These are phyloP conservation scores for Elsinoe arachidis DNA, from an alignment of 2,329 filamentous ascomycete genomes.

Conservation along the genomic window DNA sequence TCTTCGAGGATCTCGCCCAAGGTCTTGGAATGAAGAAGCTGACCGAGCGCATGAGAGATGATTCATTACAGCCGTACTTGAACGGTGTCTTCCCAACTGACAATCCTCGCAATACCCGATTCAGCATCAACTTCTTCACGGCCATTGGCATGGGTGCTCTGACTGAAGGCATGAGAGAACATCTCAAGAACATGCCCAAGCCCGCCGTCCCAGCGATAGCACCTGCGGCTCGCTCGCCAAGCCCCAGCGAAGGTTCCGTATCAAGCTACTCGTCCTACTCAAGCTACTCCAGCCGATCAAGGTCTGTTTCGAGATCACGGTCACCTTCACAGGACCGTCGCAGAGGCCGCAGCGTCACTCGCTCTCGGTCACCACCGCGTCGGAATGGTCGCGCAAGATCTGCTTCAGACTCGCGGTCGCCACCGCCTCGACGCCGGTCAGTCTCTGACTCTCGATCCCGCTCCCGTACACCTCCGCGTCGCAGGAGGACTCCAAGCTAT, in stretches of 20 bases:
- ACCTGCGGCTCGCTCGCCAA: constrained; percentile 31
- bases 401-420: constrained; percentile 14
- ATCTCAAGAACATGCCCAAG: constrained; percentile 81
- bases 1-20: constrained; percentile 87
- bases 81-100: constrained; percentile 84
- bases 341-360: constrained; percentile 20
- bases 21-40: constrained; percentile 76
- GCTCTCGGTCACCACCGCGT: constrained; percentile 23
- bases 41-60: constrained; percentile 66
- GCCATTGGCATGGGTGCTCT: constrained; percentile 92
- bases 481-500: constrained; percentile 2
- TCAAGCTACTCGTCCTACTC: constrained; percentile 79
- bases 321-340: constrained; percentile 21
- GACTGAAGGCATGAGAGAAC: constrained; percentile 90
- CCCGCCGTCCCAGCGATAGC: constrained; percentile 62
- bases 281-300: constrained; percentile 46
- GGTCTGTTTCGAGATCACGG: constrained; percentile 22
- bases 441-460: constrained; percentile 14
- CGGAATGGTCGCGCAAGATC: constrained; percentile 17
- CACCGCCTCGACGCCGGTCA: constrained; percentile 4
- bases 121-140: constrained; percentile 99
- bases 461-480: constrained; percentile 13
- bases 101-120: constrained; percentile 80
- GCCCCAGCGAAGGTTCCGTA: constrained; percentile 55
- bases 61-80: constrained; percentile 67